Conservation (phyloP, 805 yeast species). For the Kuraishia ogatae region DNA sequence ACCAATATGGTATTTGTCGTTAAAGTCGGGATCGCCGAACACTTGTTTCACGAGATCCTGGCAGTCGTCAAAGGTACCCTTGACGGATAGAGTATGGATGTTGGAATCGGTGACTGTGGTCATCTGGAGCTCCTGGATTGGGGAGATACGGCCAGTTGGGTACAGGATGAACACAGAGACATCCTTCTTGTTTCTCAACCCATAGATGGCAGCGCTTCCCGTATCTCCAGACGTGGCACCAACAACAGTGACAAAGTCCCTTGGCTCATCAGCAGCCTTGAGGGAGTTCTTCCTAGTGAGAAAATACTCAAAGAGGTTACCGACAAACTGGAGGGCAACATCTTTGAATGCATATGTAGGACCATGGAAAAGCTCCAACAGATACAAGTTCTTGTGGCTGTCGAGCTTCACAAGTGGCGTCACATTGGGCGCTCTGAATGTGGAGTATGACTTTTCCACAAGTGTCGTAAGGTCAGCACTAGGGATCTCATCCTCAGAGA, state of each 20-base stretch:
- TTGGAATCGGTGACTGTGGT: constrained; percentile 89
- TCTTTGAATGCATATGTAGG: constrained; percentile 99
- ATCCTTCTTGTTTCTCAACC: constrained; percentile 92
- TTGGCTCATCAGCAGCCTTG: constrained; percentile 36
- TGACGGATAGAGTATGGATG: constrained; percentile 91
- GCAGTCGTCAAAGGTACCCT: constrained; percentile 97
- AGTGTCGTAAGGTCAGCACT: constrained; percentile 55
- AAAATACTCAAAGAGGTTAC: constrained; percentile 92
- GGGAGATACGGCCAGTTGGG: constrained; percentile 96
- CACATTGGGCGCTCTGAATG: constrained; percentile 81
- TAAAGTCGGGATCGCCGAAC: constrained; percentile 85
- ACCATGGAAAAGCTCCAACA: constrained; percentile 94
- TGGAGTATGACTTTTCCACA: constrained; percentile 69
- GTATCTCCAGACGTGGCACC: constrained; percentile 99
- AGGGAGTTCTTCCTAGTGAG: constrained; percentile 61
- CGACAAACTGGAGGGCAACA: constrained; percentile 96
- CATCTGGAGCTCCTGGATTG: constrained; percentile 98
- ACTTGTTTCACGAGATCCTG: constrained; percentile 93
- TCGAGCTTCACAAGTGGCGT: constrained; percentile 66
- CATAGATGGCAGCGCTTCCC: constrained; percentile 98
- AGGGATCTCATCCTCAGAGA: constrained; percentile 66
- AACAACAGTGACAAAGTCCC: constrained; percentile 87
- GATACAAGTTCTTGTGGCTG: constrained; percentile 55
- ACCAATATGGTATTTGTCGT: constrained; percentile 85
- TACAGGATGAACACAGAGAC: constrained; percentile 95